Evolutionary conservation across 2,329 filamentous ascomycete genomes (phyloP).

Genomic region (Chlorencoelia australis): DNA sequence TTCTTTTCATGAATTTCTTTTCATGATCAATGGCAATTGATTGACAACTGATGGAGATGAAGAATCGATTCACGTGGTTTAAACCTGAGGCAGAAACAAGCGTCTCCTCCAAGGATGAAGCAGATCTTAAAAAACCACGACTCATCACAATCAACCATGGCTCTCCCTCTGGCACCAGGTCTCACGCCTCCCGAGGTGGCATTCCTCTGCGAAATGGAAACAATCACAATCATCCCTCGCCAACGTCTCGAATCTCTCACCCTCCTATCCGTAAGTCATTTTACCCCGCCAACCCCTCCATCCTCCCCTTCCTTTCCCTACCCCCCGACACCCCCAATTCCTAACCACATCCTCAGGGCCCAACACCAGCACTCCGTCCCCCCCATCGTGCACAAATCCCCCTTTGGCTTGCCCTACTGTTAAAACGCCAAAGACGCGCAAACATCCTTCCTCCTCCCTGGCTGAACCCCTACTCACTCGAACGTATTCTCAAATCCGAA

Average conservation of each 20-base stretch:
- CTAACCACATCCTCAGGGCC: constrained; percentile 50
- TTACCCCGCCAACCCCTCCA: constrained; percentile 24
- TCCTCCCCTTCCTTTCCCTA: constrained; percentile 12
- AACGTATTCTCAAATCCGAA: constrained; percentile 70
- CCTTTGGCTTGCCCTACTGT: constrained; percentile 87
- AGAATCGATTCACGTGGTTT: too few species aligned
- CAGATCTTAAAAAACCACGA: too few species aligned
- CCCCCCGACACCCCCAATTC: constrained; percentile 4
- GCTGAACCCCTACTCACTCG: constrained; percentile 69
- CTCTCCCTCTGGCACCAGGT: constrained; percentile 31
- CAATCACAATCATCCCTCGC: constrained; percentile 83
- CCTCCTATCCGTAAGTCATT: constrained; percentile 76
- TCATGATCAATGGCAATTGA: too few species aligned
- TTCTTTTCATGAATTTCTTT: too few species aligned
- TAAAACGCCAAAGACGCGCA: constrained; percentile 87
- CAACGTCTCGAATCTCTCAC: constrained; percentile 80
- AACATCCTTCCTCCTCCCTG: constrained; percentile 89
- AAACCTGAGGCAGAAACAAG: too few species aligned
- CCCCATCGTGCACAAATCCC: constrained; percentile 72
- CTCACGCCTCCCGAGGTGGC: constrained; percentile 81
- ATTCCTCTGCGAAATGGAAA: constrained; percentile 96
- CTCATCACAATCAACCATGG: constrained; percentile 20
- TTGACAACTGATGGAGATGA: too few species aligned
- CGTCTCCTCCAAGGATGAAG: too few species aligned
- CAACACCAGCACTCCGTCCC: constrained; percentile 65